phyloP scores from a whole-genome alignment of 2,329 filamentous ascomycete genomes.

The Cercospora sp. region DNA sequence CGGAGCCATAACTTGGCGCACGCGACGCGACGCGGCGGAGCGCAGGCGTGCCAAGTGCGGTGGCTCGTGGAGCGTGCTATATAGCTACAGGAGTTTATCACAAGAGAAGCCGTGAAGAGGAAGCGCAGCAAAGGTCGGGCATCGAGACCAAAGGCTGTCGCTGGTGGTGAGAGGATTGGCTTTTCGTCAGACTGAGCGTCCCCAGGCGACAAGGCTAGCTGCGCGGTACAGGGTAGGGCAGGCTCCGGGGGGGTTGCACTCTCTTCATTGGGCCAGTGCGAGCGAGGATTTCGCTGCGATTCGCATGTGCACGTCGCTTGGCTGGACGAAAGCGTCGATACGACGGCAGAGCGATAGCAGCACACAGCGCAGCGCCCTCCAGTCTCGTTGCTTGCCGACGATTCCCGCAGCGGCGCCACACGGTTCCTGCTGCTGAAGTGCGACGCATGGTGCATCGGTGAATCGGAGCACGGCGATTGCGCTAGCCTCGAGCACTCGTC shows the following conservation, averaged over 20 bases:
- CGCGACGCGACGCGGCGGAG: neutral
- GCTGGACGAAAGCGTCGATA: neutral
- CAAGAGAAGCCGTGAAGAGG: neutral
- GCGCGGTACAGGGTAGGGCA: neutral
- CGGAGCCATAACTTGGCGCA: slow-evolving; percentile 19
- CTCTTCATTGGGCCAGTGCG: neutral
- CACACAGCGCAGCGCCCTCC: neutral
- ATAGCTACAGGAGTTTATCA: neutral
- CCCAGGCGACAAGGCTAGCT: neutral
- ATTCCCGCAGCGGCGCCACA: neutral
- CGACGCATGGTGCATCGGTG: neutral
- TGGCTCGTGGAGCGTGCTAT: neutral
- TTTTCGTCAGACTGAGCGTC: neutral
- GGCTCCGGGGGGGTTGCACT: neutral
- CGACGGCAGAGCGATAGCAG: neutral
- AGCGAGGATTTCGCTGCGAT: neutral
- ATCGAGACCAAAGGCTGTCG: neutral
- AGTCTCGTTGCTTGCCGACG: neutral
- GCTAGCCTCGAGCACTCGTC: too few species aligned
- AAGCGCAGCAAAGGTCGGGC: neutral
- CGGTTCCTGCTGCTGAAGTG: neutral
- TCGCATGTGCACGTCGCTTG: neutral
- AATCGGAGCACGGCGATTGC: neutral
- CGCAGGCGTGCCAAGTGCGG: neutral
- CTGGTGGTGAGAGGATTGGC: neutral